Base-by-base conservation (phyloP, 2,329 filamentous ascomycete species). In the Aspergillus sp. region DNA sequence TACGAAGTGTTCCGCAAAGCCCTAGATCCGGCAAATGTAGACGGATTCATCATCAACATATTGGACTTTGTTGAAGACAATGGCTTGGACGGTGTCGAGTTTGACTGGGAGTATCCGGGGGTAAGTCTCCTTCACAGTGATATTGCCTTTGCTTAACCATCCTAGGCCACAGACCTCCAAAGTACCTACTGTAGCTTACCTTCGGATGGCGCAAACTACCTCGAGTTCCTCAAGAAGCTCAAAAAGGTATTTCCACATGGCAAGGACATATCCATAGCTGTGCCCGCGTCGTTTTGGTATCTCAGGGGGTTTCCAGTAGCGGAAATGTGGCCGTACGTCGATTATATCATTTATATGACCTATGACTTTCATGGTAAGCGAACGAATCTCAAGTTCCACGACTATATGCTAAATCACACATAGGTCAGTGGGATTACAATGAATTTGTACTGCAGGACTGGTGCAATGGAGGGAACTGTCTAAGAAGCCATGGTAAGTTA, bases 331-430 rank as follows among this genome's bases (percentile, higher is more conserved):
- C 24, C 58, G 1, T 55, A 67, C 0, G 58, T 73, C 5, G 69
- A 71, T 54, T 75, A 74, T 53, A 64, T 73, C 15, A 59, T 74
- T 20, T 74, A 66, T 56, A 77, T 77, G 74, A 75, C 73, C 0
- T 78, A 77, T 55, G 74, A 76, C 51, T 61, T 75, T 3, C 65
- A 68, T 44, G 65, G 65, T 41, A 30, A 20, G 38, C 8, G 5
- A 3, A 7, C 20, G 7, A 2, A 0, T 38, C 7, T 18, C n/a
- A 4, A 13, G 11, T 12, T 22, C 22, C 22, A 45, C 13, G 11
- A n/a, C n/a, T n/a, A 9, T 1, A n/a, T 5, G 26, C 48, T 51
- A 13, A 53, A 4, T 20, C 4, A 17, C 4, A 17, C 13, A 1
- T 9, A 57, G 55, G 55, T 9, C 56, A 64, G 45, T 62, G 62